Evolutionary conservation across 306 rosid species (phyloP), one percentile per base, ranked within the genome.

Genomic region (Casuarina equisetifolia): DNA sequence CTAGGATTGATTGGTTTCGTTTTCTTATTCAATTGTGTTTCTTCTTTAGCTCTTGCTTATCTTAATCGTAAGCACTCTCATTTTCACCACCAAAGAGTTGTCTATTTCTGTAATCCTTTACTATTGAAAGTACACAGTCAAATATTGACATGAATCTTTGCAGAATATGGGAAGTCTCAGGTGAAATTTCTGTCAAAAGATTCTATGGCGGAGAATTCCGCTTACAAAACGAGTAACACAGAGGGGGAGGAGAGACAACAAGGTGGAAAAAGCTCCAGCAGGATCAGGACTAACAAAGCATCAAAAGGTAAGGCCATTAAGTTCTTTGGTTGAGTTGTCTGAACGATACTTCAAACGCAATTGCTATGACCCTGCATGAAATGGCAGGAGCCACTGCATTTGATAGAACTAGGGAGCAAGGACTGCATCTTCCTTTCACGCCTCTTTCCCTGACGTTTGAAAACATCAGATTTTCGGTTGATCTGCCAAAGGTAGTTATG

Each of bases 361-460:
- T 67, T 45, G 16, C 46, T 46, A 54, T 57, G 10, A 40, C 50
- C 13, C 48, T 82, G 82, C 69, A 82, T 39, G 4, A 54, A 17
- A 78, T 62, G 59, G 5, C 62, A 3, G 62, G 17, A 71, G 79
- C 35, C 69, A 1, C 69, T 35, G 50, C 11, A 10, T 69, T 48
- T 51, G 57, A 32, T 40, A 59, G 13, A 68, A 40, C 4, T 32
- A 53, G 12, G 52, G 76, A 74, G 79, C 77, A 48, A 45, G 90
- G 90, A 79, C 82, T 84, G 88, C 35, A 84, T 74, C 90, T 87
- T 84, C 88, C 90, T 42, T 87, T 87, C 74, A 84, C 70, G 20
- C 85, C 78, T 40, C 81, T 82, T 80, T 84, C 86, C 36, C 79
- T 84, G 52, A 68, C 81, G 52, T 87, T 84, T 74, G 83, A 84